These are phyloP conservation scores for Dillenia turbinata DNA, from an alignment of 164 flowering plant genomes.

Conservation along the genomic window DNA sequence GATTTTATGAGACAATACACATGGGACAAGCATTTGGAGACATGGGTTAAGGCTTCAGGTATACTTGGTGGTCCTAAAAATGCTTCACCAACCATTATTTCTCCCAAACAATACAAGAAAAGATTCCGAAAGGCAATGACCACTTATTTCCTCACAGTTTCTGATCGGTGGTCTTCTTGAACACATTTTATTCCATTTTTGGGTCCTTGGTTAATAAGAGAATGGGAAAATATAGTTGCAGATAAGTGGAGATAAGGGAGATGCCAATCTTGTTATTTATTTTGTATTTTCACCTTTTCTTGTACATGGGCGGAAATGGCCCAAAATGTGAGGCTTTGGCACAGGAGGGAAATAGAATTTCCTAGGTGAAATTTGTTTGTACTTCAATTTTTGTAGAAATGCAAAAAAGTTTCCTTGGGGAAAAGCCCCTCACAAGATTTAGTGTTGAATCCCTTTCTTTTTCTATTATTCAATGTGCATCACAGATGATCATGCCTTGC, in stretches of 20 bases:
- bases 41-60: conserved; percentile 81
- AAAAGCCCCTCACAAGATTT: too few relatives aligned
- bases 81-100: conserved; percentile 71
- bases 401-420: too few relatives aligned
- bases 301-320: background rate
- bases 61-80: conserved; percentile 79
- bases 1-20: conserved; percentile 88
- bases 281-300: background rate
- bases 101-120: conserved; percentile 81
- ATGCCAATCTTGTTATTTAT: background rate
- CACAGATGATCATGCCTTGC: too few relatives aligned
- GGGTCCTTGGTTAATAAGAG: too few relatives aligned
- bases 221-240: background rate
- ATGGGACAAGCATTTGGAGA: conserved; percentile 92
- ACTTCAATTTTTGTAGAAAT: too few relatives aligned
- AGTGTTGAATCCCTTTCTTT: too few relatives aligned
- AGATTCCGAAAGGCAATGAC: conserved; percentile 90
- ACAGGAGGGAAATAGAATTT: background rate
- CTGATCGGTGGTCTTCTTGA: conserved; percentile 72
- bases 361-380: background rate
- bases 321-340: background rate
- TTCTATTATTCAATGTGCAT: too few relatives aligned
- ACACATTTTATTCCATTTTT: too few relatives aligned
- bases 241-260: background rate
- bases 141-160: conserved; percentile 68